A percentile compares a stretch with the other conserved stretches of the same genome.
Evolutionary conservation across 257 asterid species (phyloP).

Genomic region (Ehretia macrophylla): DNA sequence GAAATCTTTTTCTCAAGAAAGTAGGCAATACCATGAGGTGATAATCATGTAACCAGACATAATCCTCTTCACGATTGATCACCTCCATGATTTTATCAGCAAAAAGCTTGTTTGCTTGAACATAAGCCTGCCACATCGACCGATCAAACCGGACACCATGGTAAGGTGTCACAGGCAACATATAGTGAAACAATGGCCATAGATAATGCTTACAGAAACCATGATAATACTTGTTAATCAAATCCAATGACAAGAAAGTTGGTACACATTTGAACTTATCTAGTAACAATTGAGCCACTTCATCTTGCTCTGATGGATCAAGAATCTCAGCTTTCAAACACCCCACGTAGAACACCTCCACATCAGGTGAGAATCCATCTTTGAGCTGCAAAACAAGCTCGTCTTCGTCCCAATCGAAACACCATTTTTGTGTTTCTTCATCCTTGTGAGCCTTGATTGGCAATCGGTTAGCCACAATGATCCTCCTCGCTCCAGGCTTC

Average conservation of each 20-base stretch:
- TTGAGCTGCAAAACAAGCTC: conserved; percentile 58
- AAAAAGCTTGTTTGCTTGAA: conserved; percentile 70
- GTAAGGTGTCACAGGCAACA: conserved; percentile 65
- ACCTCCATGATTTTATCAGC: conserved; percentile 86
- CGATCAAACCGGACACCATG: conserved; percentile 73
- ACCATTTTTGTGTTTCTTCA: conserved; percentile 35
- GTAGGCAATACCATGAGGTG: conserved; percentile 86
- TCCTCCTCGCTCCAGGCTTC: conserved; percentile 26
- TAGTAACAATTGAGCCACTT: conserved; percentile 51
- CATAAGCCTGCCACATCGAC: conserved; percentile 69
- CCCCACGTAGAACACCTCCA: conserved; percentile 65
- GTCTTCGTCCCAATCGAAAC: conserved; percentile 77
- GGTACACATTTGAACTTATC: conserved; percentile 80
- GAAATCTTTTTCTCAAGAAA: conserved; percentile 60
- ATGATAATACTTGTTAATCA: conserved; percentile 55
- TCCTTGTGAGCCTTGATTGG: conserved; percentile 50
- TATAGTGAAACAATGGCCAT: conserved; percentile 84
- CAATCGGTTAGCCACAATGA: conserved; percentile 75
- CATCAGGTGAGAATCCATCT: conserved; percentile 58
- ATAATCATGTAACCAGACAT: conserved; percentile 84
- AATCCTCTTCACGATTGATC: conserved; percentile 70
- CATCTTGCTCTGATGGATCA: conserved; percentile 67
- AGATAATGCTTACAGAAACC: conserved; percentile 81
- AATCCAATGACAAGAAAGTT: conserved; percentile 56
- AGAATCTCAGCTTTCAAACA: conserved; percentile 52